Evolutionary conservation across 768 basidiomycete species (phyloP), one percentile per base, ranked within the genome.

Genomic region (Cystobasidium onofrii): DNA sequence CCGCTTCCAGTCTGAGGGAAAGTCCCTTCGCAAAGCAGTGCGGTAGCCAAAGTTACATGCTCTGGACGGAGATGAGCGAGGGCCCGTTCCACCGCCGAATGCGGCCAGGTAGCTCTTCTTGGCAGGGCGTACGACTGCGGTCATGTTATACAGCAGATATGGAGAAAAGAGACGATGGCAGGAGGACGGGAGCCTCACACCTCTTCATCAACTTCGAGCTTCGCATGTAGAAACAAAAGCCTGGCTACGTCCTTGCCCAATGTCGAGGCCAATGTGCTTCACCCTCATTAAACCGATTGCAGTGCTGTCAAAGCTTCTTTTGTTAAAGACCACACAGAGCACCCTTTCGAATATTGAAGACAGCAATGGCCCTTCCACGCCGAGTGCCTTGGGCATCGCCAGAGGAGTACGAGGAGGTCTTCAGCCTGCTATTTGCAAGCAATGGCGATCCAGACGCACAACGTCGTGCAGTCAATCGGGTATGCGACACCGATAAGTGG

Each of bases 351-450:
- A 12, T 29, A 29, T 27, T 60, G 2, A 27, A 46, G 3, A 17
- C 54, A 36, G 29, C 52, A 6, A 74, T 76, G 64, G 23, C 64
- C 4, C 70, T 76, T 18, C 92, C 91, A 71, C 86, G 89, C 64
- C 86, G 91, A 36, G 88, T 90, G 0, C 90, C 91, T 2, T 94
- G 92, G 91, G 81, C 86, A 17, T 84, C 85, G 41, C 80, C 87
- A 9, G 77, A 81, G 39, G 91, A 93, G 78, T 83, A 93, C 4
- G 89, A 91, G 71, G 85, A 89, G 76, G 82, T 94, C 75, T 93
- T 86, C 79, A 80, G 84, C 6, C 87, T 89, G 76, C 86, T 88
- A 64, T 83, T 84, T 33, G 86, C 88, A 77, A 64, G 85, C 29
- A 83, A 85, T n/a, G 80, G 87, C 13, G 87, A 86, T 80, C 75